A percentile compares a stretch with the other conserved stretches of the same genome.
phyloP scores from a whole-genome alignment of 148 eudicot species.

The Rhododendron henanense region DNA sequence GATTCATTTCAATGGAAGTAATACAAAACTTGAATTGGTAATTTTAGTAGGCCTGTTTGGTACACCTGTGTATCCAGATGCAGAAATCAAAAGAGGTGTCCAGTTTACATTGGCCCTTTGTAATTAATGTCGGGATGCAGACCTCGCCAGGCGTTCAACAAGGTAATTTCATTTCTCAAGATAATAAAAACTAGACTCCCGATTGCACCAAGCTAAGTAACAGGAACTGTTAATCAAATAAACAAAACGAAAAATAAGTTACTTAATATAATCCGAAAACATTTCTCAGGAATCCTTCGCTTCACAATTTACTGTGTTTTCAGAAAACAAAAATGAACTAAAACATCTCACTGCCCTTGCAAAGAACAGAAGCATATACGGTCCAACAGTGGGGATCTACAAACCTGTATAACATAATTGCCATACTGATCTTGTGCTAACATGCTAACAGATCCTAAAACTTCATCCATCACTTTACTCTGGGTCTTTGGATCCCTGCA shows the following conservation, averaged over 20 bases:
- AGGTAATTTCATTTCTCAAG: conserved; percentile 1
- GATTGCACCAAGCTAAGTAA: conserved; percentile 3
- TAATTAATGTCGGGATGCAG: not conserved
- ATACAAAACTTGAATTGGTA: not conserved
- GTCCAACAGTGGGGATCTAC: conserved; percentile 10
- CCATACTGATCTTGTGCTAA: conserved; percentile 99
- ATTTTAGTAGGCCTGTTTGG: not conserved
- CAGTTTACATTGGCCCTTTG: not conserved
- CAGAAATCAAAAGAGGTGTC: not conserved
- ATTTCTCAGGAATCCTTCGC: not conserved
- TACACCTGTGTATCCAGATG: not conserved
- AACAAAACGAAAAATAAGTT: not conserved
- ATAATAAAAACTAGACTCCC: not conserved
- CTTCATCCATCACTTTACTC: conserved; percentile 91
- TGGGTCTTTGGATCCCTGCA: conserved; percentile 76
- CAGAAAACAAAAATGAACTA: not conserved
- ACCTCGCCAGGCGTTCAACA: not conserved
- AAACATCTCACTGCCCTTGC: not conserved
- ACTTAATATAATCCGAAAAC: not conserved
- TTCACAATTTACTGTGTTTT: not conserved
- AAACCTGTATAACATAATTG: conserved; percentile 96
- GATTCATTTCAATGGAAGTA: not conserved
- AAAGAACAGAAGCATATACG: not conserved
- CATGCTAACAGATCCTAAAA: conserved; percentile 84
- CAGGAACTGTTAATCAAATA: not conserved